A percentile compares a stretch with the other conserved stretches of the same genome.
phyloP scores from a whole-genome alignment of 2,329 filamentous ascomycete genomes.

The Exophiala aquamarina region DNA sequence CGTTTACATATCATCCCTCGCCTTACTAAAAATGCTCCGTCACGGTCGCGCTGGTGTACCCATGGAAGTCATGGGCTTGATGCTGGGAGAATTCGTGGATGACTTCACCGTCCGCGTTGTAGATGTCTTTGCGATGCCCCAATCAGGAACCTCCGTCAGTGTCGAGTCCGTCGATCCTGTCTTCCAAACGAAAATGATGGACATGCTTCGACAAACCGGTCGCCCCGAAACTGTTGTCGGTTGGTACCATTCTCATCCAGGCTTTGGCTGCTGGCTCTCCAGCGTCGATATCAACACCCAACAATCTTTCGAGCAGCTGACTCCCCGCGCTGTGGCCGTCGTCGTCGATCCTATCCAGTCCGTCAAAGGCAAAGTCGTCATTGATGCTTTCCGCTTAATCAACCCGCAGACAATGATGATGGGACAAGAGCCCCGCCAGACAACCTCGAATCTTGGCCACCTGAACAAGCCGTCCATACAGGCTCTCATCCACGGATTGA shows the following conservation, averaged over 20 bases:
- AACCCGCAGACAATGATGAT: slow-evolving; percentile 98
- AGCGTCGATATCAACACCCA: slow-evolving; percentile 99
- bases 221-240: slow-evolving; percentile 95
- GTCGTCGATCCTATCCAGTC: slow-evolving; percentile 99
- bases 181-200: slow-evolving; percentile 99
- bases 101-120: slow-evolving; percentile 98
- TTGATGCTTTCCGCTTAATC: slow-evolving; percentile 97
- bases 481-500: slow-evolving; percentile 94
- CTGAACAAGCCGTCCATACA: slow-evolving; percentile 99
- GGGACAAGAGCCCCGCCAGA: slow-evolving; percentile 95
- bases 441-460: slow-evolving; percentile 95
- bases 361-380: slow-evolving; percentile 99
- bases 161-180: slow-evolving; percentile 98
- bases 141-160: slow-evolving; percentile 96
- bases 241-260: slow-evolving; percentile 99
- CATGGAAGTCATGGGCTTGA: slow-evolving; percentile 99
- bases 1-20: slow-evolving; percentile 97
- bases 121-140: slow-evolving; percentile 98
- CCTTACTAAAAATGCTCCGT: slow-evolving; percentile 96
- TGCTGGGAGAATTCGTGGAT: slow-evolving; percentile 98
- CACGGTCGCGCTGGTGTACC: slow-evolving; percentile 96
- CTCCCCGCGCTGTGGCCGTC: slow-evolving; percentile 91
- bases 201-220: slow-evolving; percentile 97
- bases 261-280: slow-evolving; percentile 98
- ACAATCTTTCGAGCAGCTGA: slow-evolving; percentile 99